phyloP scores from a whole-genome alignment of 257 asterid species.

The Solanum medicagineum region DNA sequence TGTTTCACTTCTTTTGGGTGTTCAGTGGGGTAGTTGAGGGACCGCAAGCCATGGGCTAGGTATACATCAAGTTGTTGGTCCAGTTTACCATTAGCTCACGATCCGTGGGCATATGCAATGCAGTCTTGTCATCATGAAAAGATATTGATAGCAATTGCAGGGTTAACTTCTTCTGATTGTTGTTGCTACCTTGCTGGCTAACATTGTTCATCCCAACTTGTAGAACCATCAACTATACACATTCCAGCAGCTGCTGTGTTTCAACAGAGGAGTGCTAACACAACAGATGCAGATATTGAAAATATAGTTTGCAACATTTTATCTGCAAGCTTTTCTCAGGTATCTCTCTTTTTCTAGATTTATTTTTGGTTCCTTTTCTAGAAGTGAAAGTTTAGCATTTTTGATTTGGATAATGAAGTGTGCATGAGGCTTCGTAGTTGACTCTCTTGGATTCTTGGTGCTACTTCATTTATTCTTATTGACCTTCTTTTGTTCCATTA shows the following conservation, averaged over 20 bases:
- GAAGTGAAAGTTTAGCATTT: neutral
- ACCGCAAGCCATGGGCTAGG: neutral
- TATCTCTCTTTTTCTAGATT: neutral
- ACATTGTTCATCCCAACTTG: slow-evolving; percentile 1
- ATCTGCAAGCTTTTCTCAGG: slow-evolving; percentile 61
- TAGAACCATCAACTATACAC: slow-evolving; percentile 57
- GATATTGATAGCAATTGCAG: neutral
- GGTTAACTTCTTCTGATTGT: neutral
- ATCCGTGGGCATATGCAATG: neutral
- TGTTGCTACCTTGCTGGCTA: neutral
- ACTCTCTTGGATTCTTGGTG: neutral
- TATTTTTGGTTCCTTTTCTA: neutral
- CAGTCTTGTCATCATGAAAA: neutral
- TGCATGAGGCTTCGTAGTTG: neutral
- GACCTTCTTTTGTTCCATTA: neutral
- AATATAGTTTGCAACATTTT: slow-evolving; percentile 39
- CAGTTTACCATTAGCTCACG: neutral
- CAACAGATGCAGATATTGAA: slow-evolving; percentile 25
- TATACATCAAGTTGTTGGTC: neutral
- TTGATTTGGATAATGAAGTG: neutral
- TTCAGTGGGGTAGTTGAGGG: neutral
- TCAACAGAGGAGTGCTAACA: slow-evolving; percentile 14
- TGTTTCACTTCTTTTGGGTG: neutral
- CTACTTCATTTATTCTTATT: neutral
- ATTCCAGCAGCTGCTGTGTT: slow-evolving; percentile 8